Evolutionary conservation across 2,329 filamentous ascomycete species (phyloP), one percentile per base, ranked within the genome.

Genomic region (Trichoderma afroharzianum): DNA sequence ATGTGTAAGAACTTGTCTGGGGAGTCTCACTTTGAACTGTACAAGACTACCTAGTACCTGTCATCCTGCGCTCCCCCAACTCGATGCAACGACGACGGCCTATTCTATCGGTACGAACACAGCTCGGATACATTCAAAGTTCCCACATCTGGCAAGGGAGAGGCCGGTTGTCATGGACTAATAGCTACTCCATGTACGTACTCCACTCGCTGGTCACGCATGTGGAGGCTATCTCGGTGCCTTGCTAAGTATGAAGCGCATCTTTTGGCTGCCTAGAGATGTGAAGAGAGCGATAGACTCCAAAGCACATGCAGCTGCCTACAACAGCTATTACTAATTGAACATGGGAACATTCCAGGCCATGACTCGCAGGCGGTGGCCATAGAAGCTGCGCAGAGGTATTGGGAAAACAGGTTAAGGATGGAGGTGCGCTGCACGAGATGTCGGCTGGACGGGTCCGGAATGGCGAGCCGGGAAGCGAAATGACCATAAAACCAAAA

Each of bases 391-490:
- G n/a, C 14, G 47, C 2, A 21, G 47, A 53, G 47, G 47, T 50
- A 21, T 21, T 21, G n/a, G 21, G 24, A 32, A 63, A 43, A 63
- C 28, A 57, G 53, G 11, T 15, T 64, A 55, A 24, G 24, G 47
- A 32, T 33, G 33, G 21, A 59, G 43, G 26, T 24, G 62, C 55
- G 26, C 39, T 26, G 59, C 6, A 43, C 32, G 67, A 72, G 72
- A 68, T 75, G 75, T 11, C 36, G 11, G 39, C 28, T 11, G 74
- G 72, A 70, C 72, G 74, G 73, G 77, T 72, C 76, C 74, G 73
- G 77, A 77, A 75, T 76, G 57, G 76, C 72, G 74, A 73, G 72
- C 76, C 70, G 75, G 32, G 75, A 78, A 80, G 77, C 77, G 78
- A 80, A 71, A 80, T 76, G 58, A 36, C 21, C 21, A 15, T 53